Evolutionary conservation across 805 yeast genomes (phyloP).

Genomic region (Ogataea ganodermae): DNA sequence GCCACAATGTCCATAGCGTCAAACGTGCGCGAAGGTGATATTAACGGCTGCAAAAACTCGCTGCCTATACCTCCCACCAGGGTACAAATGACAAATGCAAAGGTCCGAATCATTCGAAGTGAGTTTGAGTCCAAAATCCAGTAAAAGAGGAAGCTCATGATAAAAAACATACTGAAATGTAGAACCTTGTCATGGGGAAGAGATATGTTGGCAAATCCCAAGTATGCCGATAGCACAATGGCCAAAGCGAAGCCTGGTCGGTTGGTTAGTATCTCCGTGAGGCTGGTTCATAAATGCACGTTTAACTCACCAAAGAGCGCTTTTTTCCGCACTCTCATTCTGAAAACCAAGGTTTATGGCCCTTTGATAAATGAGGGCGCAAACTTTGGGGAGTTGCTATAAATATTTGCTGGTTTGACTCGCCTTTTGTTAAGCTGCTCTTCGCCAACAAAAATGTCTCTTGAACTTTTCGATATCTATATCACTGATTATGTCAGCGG

Average conservation of each 20-base stretch:
- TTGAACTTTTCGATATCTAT: neutral
- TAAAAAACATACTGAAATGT: conserved; percentile 47
- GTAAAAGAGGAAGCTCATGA: conserved; percentile 49
- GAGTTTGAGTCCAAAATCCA: conserved; percentile 44
- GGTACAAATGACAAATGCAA: conserved; percentile 44
- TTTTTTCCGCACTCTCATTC: conserved; percentile 4
- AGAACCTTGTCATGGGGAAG: conserved; percentile 49
- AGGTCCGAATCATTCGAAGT: conserved; percentile 32
- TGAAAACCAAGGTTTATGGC: neutral
- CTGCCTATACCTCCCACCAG: conserved; percentile 46
- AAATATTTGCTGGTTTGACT: no score
- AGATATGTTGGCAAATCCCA: conserved; percentile 53
- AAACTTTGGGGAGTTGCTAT: no score
- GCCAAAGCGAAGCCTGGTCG: conserved; percentile 23
- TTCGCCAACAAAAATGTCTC: neutral
- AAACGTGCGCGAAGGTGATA: conserved; percentile 47
- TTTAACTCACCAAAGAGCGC: neutral
- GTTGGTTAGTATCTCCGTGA: neutral
- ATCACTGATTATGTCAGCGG: neutral
- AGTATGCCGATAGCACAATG: conserved; percentile 34
- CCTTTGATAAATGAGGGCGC: no score
- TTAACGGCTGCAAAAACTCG: conserved; percentile 47
- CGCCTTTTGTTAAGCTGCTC: no score
- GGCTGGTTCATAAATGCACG: no score
- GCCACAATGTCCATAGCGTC: conserved; percentile 38